Percentiles rank a stretch among this genome's conserved stretches.
These are phyloP conservation scores for Mucor sp. DNA, from an alignment of 371 early-diverging fungal species.

Conservation along the genomic window DNA sequence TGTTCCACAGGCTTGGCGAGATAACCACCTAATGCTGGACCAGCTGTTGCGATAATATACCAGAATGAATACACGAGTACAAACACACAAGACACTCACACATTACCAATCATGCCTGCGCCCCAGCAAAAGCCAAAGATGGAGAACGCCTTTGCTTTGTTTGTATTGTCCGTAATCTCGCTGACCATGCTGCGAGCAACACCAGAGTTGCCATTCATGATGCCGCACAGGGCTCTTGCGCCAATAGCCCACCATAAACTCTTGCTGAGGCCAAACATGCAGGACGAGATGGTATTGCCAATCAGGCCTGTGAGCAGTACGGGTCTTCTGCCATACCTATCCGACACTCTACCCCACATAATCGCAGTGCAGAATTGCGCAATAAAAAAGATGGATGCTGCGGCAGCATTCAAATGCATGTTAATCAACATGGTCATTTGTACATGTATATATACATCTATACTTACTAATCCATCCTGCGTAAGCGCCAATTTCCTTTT, in stretches of 20 bases:
- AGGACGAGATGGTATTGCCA: slow-evolving; percentile 69
- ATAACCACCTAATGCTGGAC: slow-evolving; percentile 62
- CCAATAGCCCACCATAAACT: slow-evolving; percentile 67
- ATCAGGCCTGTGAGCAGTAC: slow-evolving; percentile 76
- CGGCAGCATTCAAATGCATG: background rate
- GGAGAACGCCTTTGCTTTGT: slow-evolving; percentile 70
- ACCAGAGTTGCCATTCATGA: slow-evolving; percentile 83
- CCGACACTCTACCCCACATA: slow-evolving; percentile 60
- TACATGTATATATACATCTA: background rate
- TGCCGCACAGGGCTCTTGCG: slow-evolving; percentile 74
- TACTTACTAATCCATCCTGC: slow-evolving; percentile 63
- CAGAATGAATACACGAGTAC: background rate
- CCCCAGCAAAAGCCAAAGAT: slow-evolving; percentile 74
- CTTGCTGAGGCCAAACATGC: slow-evolving; percentile 79
- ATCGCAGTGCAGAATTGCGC: slow-evolving; percentile 61
- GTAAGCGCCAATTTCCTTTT: slow-evolving; percentile 68
- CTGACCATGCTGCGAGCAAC: slow-evolving; percentile 84
- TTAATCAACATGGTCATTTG: too few species aligned
- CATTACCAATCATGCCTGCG: slow-evolving; percentile 60
- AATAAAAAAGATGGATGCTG: slow-evolving; percentile 56
- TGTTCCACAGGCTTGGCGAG: slow-evolving; percentile 75
- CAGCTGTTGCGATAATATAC: background rate
- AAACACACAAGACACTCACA: background rate
- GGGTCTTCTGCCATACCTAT: slow-evolving; percentile 78
- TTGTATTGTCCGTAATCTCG: slow-evolving; percentile 85